These are phyloP conservation scores for Wolfiporia cocos DNA, from an alignment of 1,284 basidiomycete genomes.

Conservation along the genomic window DNA sequence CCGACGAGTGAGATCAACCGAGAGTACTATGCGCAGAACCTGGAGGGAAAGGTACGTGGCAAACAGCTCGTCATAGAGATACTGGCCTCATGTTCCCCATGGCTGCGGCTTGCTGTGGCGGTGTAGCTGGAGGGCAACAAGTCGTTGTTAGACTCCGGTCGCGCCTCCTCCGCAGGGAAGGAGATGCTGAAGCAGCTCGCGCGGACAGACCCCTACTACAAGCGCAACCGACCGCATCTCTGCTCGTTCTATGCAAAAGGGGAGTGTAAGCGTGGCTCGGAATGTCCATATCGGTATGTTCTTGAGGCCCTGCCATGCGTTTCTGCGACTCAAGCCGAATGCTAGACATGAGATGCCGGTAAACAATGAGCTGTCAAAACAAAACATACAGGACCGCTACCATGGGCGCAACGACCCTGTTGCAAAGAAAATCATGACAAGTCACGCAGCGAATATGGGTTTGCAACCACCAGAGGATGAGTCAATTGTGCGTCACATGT, in stretches of 20 bases:
- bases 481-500: slow-evolving; percentile 59
- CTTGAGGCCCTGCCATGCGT: not conserved
- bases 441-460: slow-evolving; percentile 72
- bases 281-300: slow-evolving; percentile 83
- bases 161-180: slow-evolving; percentile 77
- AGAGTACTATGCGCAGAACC: slow-evolving; percentile 96
- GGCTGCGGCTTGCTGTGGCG: not conserved
- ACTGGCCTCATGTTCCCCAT: not conserved
- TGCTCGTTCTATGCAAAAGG: slow-evolving; percentile 98
- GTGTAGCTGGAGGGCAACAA: slow-evolving; percentile 63
- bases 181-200: slow-evolving; percentile 95
- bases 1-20: slow-evolving; percentile 96
- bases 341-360: slow-evolving; percentile 82
- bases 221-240: slow-evolving; percentile 89
- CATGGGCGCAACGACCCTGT: slow-evolving; percentile 90
- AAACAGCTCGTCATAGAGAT: not conserved
- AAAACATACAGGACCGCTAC: slow-evolving; percentile 91
- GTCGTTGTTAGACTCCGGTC: slow-evolving; percentile 61
- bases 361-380: slow-evolving; percentile 80
- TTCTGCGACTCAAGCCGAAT: slow-evolving; percentile 1
- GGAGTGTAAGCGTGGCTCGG: slow-evolving; percentile 85
- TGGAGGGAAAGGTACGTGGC: slow-evolving; percentile 82
- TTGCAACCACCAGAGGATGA: slow-evolving; percentile 87
- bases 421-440: slow-evolving; percentile 78
- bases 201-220: slow-evolving; percentile 93